Base-by-base conservation (phyloP, 169 alveolate genomes). In the Plasmodium knowlesi region DNA sequence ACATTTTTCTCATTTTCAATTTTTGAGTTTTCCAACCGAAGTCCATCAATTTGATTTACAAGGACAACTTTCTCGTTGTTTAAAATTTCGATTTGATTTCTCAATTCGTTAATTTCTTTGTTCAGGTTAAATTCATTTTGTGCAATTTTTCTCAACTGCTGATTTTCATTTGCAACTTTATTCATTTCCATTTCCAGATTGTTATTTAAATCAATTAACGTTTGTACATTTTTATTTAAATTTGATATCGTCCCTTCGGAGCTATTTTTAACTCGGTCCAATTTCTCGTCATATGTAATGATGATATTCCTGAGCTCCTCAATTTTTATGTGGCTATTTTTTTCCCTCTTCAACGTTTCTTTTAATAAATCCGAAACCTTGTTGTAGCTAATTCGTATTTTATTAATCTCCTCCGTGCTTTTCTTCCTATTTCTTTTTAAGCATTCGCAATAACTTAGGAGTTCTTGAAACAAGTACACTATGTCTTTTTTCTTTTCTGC, bases 1-100 rank as follows among this genome's bases (percentile, higher is more conserved):
- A 88, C 94, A 54, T 88, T 88, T 88, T 88, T 88, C 81, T 88
- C 94, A 72, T 79, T 88, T 88, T 88, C 94, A 34, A 88, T 88
- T 79, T 88, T 88, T 0, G 94, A 76, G 81, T 88, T 88, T 88
- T 88, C 94, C 81, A 88, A 88, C 46, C 94, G 71, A 57, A 88
- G 81, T 3, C 53, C 46, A 88, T 88, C 94, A 22, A 88, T 88
- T 79, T 88, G 82, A 79, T 88, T 39, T 32, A 88, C 54, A 25
- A 88, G 50, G 8, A 43, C 28, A 32, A 88, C 32, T 25, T 88
- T 88, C 19, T 88, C 94, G 81, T 88, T 88, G 70, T 57, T 88
- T 88, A 88, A 88, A 3, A 54, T 61, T 78, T 88, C 94, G 4
- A 88, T 53, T 37, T 88, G 89, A 78, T 78, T 88, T 88, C 94